These are phyloP conservation scores for Talaromyces wortmannii DNA, from an alignment of 495 filamentous ascomycete species.

Conservation along the genomic window DNA sequence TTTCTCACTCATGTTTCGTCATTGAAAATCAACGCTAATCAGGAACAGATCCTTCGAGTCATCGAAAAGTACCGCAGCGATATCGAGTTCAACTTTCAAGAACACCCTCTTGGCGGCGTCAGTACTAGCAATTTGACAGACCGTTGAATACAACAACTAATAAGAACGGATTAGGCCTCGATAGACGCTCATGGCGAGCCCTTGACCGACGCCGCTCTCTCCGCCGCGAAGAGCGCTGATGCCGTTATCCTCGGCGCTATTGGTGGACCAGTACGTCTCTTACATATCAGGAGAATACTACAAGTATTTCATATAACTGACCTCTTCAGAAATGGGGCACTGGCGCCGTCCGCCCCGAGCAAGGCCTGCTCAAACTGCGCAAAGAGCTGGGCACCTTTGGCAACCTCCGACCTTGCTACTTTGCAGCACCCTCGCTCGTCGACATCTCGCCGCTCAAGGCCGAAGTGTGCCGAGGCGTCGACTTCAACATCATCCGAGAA, in stretches of 20 bases:
- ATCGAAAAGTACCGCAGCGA: conserved; percentile 62
- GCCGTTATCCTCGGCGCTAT: conserved; percentile 93
- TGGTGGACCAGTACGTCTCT: conserved; percentile 67
- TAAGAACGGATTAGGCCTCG: conserved; percentile 45
- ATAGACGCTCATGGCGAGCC: conserved; percentile 77
- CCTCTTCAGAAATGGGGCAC: conserved; percentile 79
- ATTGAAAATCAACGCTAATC: neutral
- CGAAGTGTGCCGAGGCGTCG: conserved; percentile 74
- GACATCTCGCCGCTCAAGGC: conserved; percentile 84
- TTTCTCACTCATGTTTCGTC: neutral
- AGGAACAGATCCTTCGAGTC: conserved; percentile 52
- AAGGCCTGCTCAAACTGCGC: conserved; percentile 87
- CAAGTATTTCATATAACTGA: too few species aligned
- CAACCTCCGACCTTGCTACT: conserved; percentile 96
- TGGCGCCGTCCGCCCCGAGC: conserved; percentile 82
- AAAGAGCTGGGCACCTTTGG: conserved; percentile 93
- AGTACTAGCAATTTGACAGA: conserved; percentile 25
- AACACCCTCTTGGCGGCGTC: conserved; percentile 91
- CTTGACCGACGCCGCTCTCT: conserved; percentile 78
- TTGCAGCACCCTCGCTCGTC: conserved; percentile 84
- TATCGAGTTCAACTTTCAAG: conserved; percentile 80
- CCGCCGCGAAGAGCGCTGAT: conserved; percentile 82
- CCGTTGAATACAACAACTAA: too few species aligned
- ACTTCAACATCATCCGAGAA: conserved; percentile 95
- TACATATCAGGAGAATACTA: neutral